phyloP scores from a whole-genome alignment of 192 early-diverging fungal species.

The Entomortierella parvispora region DNA sequence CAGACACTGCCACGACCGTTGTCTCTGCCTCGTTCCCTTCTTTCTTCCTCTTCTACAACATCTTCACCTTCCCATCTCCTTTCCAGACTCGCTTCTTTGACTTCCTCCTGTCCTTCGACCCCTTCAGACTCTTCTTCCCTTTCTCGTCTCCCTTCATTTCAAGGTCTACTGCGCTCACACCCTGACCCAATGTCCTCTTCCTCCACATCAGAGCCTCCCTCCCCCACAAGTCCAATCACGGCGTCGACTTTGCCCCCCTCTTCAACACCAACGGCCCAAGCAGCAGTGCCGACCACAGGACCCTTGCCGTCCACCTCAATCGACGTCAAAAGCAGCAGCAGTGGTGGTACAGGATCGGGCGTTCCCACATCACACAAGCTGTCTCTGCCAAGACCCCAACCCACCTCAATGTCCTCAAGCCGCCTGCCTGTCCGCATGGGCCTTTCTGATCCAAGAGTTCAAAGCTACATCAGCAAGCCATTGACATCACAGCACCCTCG shows the following conservation, averaged over 20 bases:
- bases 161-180: slow-evolving; percentile 1
- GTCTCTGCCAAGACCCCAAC: neutral
- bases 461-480: slow-evolving; percentile 10
- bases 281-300: too few relatives aligned
- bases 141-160: neutral
- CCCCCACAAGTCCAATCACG: neutral
- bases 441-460: slow-evolving; percentile 15
- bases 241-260: neutral
- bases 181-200: neutral
- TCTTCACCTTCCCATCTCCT: slow-evolving; percentile 2
- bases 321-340: neutral
- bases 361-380: neutral
- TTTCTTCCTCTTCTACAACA: neutral
- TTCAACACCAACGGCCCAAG: too few relatives aligned
- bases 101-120: slow-evolving; percentile 3
- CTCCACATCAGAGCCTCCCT: slow-evolving; percentile 3
- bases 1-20: slow-evolving; percentile 11
- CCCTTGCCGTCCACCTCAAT: neutral
- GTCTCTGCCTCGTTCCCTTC: neutral
- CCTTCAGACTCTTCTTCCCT: neutral
- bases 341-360: too few relatives aligned
- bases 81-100: neutral
- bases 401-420: neutral
- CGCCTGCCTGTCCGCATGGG: slow-evolving; percentile 23
- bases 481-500: neutral